A percentile compares a stretch with the other conserved stretches of the same genome.
phyloP scores from a whole-genome alignment of 1,284 basidiomycete genomes.

The Coriolopsis trogii region DNA sequence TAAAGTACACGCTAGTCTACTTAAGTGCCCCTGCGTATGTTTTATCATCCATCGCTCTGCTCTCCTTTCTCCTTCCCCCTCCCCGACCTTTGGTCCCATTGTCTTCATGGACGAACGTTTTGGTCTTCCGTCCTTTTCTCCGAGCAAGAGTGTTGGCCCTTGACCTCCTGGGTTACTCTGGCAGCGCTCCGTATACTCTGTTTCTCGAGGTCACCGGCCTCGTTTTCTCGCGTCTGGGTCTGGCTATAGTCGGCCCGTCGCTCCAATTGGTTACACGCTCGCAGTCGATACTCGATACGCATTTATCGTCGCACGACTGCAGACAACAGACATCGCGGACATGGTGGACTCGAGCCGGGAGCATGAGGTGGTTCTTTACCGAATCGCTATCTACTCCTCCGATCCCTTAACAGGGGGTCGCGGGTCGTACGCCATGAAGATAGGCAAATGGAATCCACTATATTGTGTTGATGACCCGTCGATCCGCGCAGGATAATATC shows the following conservation, averaged over 20 bases:
- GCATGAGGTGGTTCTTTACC: conserved; percentile 23
- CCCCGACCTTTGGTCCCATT: neutral
- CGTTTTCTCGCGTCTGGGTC: neutral
- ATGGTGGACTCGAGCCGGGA: conserved; percentile 25
- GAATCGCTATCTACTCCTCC: conserved; percentile 23
- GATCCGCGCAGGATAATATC: neutral
- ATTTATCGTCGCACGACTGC: conserved; percentile 6
- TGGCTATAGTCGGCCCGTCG: neutral
- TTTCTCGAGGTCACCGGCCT: neutral
- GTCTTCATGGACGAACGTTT: neutral
- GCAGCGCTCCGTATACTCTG: neutral
- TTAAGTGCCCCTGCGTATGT: neutral
- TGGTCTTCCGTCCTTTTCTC: neutral
- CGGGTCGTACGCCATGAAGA: conserved; percentile 30
- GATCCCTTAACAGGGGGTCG: conserved; percentile 17
- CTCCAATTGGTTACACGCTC: neutral
- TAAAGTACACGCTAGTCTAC: conserved; percentile 9
- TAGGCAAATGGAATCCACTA: conserved; percentile 26
- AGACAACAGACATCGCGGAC: conserved; percentile 11
- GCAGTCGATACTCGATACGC: conserved; percentile 1
- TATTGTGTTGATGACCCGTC: conserved; percentile 4
- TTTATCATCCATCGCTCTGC: neutral
- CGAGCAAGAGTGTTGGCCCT: neutral
- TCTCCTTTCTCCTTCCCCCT: neutral
- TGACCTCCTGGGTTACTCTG: neutral